Percentiles rank a stretch among this genome's conserved stretches.
phyloP scores from a whole-genome alignment of 352 stramenopile genomes.

The Phytophthora cactorum region DNA sequence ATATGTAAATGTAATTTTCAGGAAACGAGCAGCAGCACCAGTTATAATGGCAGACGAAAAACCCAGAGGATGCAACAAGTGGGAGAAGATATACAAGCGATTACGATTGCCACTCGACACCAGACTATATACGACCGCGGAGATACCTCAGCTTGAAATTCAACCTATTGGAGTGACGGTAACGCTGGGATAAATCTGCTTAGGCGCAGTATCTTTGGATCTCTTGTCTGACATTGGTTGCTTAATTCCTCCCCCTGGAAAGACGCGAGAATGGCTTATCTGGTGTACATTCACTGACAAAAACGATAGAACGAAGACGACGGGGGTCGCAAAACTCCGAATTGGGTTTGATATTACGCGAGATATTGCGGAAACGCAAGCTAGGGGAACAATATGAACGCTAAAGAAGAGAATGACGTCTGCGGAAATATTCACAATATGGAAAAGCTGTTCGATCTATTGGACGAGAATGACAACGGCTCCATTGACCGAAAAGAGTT shows the following conservation, averaged over 20 bases:
- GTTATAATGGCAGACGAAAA: not conserved
- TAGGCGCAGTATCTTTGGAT: constrained; percentile 34
- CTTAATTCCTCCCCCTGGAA: not conserved
- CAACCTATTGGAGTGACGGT: constrained; percentile 32
- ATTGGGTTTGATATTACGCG: constrained; percentile 15
- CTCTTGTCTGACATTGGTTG: constrained; percentile 9
- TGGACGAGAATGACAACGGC: constrained; percentile 64
- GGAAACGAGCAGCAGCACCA: constrained; percentile 12
- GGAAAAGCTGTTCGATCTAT: constrained; percentile 79
- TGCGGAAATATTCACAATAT: constrained; percentile 42
- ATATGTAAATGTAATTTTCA: constrained; percentile 34
- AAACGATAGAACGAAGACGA: constrained; percentile 20
- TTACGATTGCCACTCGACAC: constrained; percentile 25
- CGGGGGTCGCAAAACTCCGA: constrained; percentile 24
- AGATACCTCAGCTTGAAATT: constrained; percentile 23
- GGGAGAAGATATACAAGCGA: not conserved
- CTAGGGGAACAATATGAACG: not conserved
- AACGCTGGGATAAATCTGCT: constrained; percentile 34
- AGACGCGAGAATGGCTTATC: not conserved
- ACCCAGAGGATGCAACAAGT: too few species aligned
- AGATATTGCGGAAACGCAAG: not conserved
- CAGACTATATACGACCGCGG: not conserved
- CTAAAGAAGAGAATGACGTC: constrained; percentile 16
- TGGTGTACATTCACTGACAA: constrained; percentile 37
- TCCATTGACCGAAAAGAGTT: constrained; percentile 68